Conservation (phyloP, 169 alveolate species). For the Plasmodium falciparum region DNA sequence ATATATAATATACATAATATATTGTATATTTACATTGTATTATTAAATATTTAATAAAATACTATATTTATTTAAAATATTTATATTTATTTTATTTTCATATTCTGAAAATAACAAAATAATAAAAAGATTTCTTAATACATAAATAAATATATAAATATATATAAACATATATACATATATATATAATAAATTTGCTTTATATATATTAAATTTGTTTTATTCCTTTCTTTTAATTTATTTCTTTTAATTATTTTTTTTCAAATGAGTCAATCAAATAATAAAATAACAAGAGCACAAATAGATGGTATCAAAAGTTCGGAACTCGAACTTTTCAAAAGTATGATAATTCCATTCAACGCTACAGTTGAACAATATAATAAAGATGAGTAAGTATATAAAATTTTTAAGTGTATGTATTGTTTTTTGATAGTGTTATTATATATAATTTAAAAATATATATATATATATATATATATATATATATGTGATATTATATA, state of each 20-base stretch:
- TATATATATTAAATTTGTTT: background rate
- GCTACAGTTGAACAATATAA: constrained; percentile 48
- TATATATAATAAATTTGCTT: background rate
- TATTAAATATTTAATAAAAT: background rate
- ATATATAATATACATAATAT: background rate
- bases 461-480: too few species aligned
- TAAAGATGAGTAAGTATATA: constrained; percentile 32
- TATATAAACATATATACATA: background rate
- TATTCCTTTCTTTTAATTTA: background rate
- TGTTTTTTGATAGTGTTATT: background rate
- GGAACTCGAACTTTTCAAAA: constrained; percentile 54
- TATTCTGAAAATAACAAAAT: too few species aligned
- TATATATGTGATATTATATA: background rate
- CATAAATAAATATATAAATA: background rate
- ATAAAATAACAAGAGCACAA: constrained; percentile 48
- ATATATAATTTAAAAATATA: too few species aligned
- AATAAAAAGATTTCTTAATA: background rate
- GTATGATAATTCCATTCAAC: constrained; percentile 46
- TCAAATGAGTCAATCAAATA: constrained; percentile 68
- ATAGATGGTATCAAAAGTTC: constrained; percentile 37
- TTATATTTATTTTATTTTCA: background rate
- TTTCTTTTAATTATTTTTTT: background rate
- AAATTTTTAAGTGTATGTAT: background rate
- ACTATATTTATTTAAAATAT: background rate
- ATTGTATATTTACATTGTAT: background rate